Evolutionary conservation across 2,329 filamentous ascomycete species (phyloP), one percentile per base, ranked within the genome.

Genomic region (Rhexocercosporidium sp.): DNA sequence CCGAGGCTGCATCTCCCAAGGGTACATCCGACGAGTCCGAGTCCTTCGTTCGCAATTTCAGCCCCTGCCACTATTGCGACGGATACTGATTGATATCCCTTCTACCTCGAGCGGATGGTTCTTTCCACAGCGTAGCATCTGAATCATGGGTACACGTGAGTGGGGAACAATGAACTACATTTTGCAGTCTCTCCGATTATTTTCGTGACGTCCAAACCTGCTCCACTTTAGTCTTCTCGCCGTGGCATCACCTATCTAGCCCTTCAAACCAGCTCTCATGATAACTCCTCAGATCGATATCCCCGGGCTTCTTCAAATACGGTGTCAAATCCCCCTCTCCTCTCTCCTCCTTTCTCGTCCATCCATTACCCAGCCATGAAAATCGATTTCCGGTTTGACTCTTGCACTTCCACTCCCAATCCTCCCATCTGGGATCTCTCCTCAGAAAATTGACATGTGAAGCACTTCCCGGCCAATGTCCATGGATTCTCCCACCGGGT

Each of bases 401-500:
- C 44, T 79, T 73, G 65, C 83, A 82, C 3, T 80, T 81, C 72
- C 85, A 88, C 66, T 86, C 84, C 78, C 80, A 88, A 70, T 88
- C 86, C 73, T 88, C 86, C 85, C 85, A 88, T 6, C 86, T 77
- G 0, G 86, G 85, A 51, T 85, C 82, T n/a, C 75, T 79, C 27
- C 87, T 81, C 8, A 90, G 81, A 16, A 86, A 82, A 1, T 88
- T 88, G 37, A 88, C 79, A 71, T 91, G 88, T 0, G 85, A 81
- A 0, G 88, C 89, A 70, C 87, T 90, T 0, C 90, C 90, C 0
- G 90, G 91, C 86, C 90, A 93, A 7, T 91, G 75, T 0, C 89
- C 90, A 69, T 91, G 88, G 27, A 93, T 88, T 3, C 89, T 80
- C 0, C 82, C 85, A 0, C 89, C 90, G 0, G 89, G 85, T 6